phyloP scores from a whole-genome alignment of 2,329 filamentous ascomycete species.

The Phyllachora maydis region DNA sequence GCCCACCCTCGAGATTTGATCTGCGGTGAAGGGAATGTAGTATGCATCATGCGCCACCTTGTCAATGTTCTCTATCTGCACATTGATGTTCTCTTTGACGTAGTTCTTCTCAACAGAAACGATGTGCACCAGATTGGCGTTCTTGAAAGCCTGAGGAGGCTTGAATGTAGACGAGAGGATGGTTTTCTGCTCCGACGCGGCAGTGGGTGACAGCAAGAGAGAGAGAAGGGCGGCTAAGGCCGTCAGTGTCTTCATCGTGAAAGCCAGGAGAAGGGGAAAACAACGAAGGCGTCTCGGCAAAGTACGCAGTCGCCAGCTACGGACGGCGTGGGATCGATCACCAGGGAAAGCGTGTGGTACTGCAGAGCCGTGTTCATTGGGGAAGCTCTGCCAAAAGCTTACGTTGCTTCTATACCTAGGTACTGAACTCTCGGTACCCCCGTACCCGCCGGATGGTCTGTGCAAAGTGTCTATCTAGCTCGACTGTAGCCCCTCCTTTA shows the following conservation, averaged over 20 bases:
- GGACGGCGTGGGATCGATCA: too few species aligned
- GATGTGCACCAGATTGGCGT: constrained; percentile 74
- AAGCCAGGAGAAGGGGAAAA: constrained; percentile 3
- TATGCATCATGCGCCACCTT: constrained; percentile 68
- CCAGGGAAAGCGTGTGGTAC: too few species aligned
- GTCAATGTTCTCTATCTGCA: constrained; percentile 80
- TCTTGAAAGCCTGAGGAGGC: constrained; percentile 82
- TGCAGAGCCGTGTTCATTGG: too few species aligned
- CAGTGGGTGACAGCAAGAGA: constrained; percentile 26
- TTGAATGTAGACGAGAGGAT: constrained; percentile 45
- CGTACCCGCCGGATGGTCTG: too few species aligned
- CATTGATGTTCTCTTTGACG: constrained; percentile 74
- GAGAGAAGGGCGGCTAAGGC: constrained; percentile 37
- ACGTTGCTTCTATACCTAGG: too few species aligned
- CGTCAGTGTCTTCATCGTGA: constrained; percentile 24
- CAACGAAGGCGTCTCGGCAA: constrained; percentile 1
- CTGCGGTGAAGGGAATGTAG: constrained; percentile 67
- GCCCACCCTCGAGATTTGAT: constrained; percentile 57
- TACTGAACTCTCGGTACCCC: too few species aligned
- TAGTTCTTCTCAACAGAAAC: constrained; percentile 90
- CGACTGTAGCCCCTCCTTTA: too few species aligned
- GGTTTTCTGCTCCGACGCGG: constrained; percentile 10
- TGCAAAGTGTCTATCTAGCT: too few species aligned
- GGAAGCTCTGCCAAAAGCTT: constrained; percentile 14
- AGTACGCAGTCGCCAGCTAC: too few species aligned